Evolutionary conservation across 2,329 filamentous ascomycete species (phyloP), one percentile per base, ranked within the genome.

Genomic region (Thielaviopsis ethacetica): DNA sequence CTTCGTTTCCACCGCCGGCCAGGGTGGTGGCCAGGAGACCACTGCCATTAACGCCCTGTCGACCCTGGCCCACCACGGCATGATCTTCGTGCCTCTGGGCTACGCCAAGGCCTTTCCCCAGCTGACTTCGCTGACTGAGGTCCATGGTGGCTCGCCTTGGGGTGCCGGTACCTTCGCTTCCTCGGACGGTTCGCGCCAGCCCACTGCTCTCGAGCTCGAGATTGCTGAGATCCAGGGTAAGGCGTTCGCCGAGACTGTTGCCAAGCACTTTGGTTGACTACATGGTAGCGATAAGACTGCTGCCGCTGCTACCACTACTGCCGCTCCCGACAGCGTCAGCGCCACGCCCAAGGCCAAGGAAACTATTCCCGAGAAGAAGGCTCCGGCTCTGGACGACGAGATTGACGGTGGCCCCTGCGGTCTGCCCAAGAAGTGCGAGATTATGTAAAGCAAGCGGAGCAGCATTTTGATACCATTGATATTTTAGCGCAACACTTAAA

Each of bases 81-180:
- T 97, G 75, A 85, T 93, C 77, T 97, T 86, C 71, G 90, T 97
- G n/a, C 93, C 93, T 54, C 79, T 97, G 58, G 93, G 93, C 59
- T 97, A 95, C 78, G 85, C 87, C 74, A 87, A 84, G 67, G 75
- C 82, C 55, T 96, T 95, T 69, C 69, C 69, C 62, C 73, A 82
- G 63, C 73, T 95, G 64, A 70, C 83, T 64, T 84, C 91, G 73
- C 71, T 95, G 41, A 69, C 69, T 30, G 90, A 96, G 77, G 78
- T 93, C 63, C 88, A 87, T 70, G 93, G 93, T 68, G 93, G 93
- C 62, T 83, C 80, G 62, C 79, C 93, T 47, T 98, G 93, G 93
- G 93, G 91, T 67, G 91, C 91, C 38, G 93, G 93, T 69, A 95
- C 91, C 64, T 94, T 95, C 66, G 78, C 91, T 63, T 82, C 70